These are phyloP conservation scores for Tuber indicum DNA, from an alignment of 495 filamentous ascomycete genomes.

Conservation along the genomic window DNA sequence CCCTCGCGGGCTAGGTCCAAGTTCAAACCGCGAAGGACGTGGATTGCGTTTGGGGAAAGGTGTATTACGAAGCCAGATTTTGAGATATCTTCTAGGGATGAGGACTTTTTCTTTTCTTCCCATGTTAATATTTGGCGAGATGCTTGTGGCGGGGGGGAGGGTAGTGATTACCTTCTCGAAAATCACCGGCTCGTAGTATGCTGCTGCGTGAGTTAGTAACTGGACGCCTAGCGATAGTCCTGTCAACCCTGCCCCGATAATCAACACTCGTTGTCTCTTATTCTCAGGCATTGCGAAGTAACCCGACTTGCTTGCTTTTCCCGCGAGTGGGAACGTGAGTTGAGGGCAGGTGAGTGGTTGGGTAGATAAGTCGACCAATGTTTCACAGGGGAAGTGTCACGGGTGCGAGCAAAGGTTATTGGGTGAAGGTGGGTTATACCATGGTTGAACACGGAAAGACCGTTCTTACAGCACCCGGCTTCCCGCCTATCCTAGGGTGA, in stretches of 20 bases:
- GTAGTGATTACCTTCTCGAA: conserved; percentile 19
- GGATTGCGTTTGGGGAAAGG: conserved; percentile 23
- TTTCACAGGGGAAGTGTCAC: neutral
- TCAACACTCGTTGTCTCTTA: neutral
- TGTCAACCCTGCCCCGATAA: conserved; percentile 1
- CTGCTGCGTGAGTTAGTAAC: conserved; percentile 16
- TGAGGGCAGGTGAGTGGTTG: neutral
- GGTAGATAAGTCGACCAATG: neutral
- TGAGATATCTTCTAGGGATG: conserved; percentile 8
- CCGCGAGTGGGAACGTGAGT: neutral
- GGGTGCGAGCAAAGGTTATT: neutral
- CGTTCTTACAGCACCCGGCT: neutral
- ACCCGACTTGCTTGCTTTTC: neutral
- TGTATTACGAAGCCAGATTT: conserved; percentile 26
- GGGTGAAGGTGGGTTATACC: neutral
- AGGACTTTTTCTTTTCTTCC: neutral
- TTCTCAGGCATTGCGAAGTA: neutral
- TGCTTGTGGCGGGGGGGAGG: neutral
- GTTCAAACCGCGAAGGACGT: conserved; percentile 12
- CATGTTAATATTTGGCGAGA: neutral
- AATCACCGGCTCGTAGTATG: conserved; percentile 24
- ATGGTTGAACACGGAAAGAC: neutral
- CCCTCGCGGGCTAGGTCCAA: conserved; percentile 18
- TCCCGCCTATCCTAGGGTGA: neutral
- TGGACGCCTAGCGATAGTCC: conserved; percentile 22